Percentiles rank a stretch among this genome's conserved stretches.
Evolutionary conservation across 2,329 filamentous ascomycete species (phyloP).

Genomic region (Periconia digitata): DNA sequence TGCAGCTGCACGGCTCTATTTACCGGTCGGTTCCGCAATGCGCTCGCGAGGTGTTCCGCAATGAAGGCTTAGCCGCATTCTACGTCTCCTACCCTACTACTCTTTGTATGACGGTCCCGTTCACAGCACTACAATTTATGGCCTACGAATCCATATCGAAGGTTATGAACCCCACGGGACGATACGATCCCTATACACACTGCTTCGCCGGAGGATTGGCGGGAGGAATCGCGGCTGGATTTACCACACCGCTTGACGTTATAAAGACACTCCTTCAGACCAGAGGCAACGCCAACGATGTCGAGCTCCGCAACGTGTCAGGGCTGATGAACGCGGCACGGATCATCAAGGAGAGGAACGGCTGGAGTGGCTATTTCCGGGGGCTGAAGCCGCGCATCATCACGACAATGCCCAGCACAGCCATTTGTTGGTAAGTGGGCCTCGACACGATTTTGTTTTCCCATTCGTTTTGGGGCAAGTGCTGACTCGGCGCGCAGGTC

Average conservation of each 20-base stretch:
- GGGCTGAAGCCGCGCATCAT: conserved; percentile 88
- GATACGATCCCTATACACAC: conserved; percentile 91
- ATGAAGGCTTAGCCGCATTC: conserved; percentile 87
- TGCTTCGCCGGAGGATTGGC: conserved; percentile 90
- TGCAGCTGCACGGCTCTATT: conserved; percentile 96
- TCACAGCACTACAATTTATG: conserved; percentile 95
- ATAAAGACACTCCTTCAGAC: conserved; percentile 98
- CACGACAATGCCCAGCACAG: conserved; percentile 97
- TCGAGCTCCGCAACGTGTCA: conserved; percentile 81
- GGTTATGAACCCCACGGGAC: conserved; percentile 80
- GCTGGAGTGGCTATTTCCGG: conserved; percentile 86
- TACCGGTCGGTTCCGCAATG: conserved; percentile 87
- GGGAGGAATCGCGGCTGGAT: conserved; percentile 86
- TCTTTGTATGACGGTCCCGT: conserved; percentile 96
- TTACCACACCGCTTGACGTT: conserved; percentile 96
- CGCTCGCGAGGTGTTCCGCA: conserved; percentile 81
- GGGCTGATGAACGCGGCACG: conserved; percentile 77
- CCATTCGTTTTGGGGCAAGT: not conserved
- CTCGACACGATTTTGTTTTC: no score
- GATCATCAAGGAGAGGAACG: conserved; percentile 82
- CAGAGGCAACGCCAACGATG: conserved; percentile 77
- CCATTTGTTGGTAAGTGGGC: conserved; percentile 86
- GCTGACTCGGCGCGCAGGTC: conserved; percentile 50
- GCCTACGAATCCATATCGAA: conserved; percentile 97
- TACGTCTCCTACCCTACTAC: conserved; percentile 99